Evolutionary conservation across 768 basidiomycete genomes (phyloP).

Genomic region (Cystofilobasidium bisporidii): DNA sequence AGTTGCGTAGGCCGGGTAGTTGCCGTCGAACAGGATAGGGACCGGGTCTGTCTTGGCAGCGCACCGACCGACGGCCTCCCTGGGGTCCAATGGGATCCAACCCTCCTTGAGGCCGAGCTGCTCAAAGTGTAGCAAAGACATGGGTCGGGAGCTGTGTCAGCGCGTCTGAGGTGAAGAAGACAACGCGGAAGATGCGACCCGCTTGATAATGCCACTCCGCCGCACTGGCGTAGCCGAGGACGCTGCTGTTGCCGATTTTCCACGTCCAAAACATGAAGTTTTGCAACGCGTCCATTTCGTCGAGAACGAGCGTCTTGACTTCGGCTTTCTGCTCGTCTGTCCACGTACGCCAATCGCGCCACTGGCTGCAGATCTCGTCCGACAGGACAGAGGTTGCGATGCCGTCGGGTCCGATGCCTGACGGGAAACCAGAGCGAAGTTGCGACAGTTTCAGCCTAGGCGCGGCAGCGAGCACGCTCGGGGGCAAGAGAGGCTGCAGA

Average conservation of each 20-base stretch:
- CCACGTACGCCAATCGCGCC: constrained; percentile 17
- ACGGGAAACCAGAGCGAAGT: background rate
- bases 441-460: background rate
- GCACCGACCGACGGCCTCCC: constrained; percentile 64
- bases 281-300: background rate
- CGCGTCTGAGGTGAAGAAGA: background rate
- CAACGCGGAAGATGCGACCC: background rate
- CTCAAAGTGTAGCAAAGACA: too few relatives aligned
- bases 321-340: constrained; percentile 9
- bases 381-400: background rate
- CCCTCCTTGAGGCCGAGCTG: constrained; percentile 78
- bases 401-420: constrained; percentile 7
- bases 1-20: constrained; percentile 10
- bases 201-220: constrained; percentile 20
- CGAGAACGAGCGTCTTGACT: background rate
- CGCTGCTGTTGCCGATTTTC: constrained; percentile 42
- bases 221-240: background rate
- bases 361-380: background rate
- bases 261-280: constrained; percentile 40
- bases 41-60: constrained; percentile 41
- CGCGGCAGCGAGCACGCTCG: too few relatives aligned
- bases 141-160: too few relatives aligned
- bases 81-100: constrained; percentile 87
- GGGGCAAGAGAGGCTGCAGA: constrained; percentile 35
- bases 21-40: constrained; percentile 12